Conservation (phyloP, 257 asterid genomes). For the Solanum pimpinellifolium region DNA sequence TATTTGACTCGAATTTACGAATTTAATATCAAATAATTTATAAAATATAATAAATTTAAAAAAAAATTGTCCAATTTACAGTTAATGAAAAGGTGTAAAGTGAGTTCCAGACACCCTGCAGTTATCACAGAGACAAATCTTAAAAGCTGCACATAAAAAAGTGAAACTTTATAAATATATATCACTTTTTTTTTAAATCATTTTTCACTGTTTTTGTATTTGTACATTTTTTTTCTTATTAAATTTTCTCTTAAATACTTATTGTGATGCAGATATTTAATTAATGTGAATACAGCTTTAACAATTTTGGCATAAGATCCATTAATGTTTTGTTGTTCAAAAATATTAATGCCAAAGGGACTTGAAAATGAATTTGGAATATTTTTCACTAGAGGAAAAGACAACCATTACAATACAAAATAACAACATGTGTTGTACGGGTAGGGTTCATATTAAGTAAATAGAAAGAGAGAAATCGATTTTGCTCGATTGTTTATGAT, state of each 20-base stretch:
- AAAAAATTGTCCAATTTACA: background rate
- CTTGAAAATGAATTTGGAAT: background rate
- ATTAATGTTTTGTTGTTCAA: background rate
- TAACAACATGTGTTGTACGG: background rate
- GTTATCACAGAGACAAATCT: background rate
- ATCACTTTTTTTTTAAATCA: background rate
- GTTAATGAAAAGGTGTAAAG: background rate
- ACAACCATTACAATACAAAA: background rate
- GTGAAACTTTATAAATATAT: background rate
- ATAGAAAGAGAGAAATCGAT: no score
- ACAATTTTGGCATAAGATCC: background rate
- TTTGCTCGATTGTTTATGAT: no score
- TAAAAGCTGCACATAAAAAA: background rate
- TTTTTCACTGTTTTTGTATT: background rate
- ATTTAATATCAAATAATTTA: background rate
- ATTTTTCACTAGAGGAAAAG: background rate
- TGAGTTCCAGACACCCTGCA: background rate
- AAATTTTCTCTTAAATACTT: background rate
- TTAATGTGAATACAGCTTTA: background rate
- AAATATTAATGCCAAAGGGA: background rate
- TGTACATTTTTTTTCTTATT: background rate
- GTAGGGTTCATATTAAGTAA: background rate
- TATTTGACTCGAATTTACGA: accelerated
- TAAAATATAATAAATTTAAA: background rate
- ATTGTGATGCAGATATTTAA: background rate